Base-by-base conservation (phyloP, 257 asterid species). In the Echium plantagineum region DNA sequence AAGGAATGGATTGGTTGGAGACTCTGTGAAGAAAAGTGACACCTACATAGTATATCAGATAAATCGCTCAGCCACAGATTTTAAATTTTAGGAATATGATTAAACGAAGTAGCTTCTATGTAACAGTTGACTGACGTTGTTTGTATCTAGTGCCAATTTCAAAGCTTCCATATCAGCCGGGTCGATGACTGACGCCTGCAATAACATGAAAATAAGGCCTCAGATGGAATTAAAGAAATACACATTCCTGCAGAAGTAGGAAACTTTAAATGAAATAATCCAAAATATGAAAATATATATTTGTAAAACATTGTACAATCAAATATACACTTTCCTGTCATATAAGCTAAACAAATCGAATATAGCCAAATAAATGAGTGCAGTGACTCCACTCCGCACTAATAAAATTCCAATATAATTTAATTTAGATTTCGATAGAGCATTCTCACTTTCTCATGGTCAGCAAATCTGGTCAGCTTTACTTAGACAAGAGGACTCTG, bases 1-100 rank as follows among this genome's bases (percentile, higher is more conserved):
- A 81, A 89, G 69, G 71, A 89, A 86, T 64, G 97, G 95, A 71
- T 89, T 89, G 0, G 97, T 89, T 52, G 97, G 97, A 57, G 97
- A 89, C 80, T 89, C 97, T 0, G 97, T 86, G 60, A 86, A 89
- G 82, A 80, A 86, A 68, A 89, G 86, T 49, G 85, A 49, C 63
- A 89, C 97, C 97, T 89, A 79, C 65, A 84, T 28, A 59, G 69
- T 70, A 74, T 52, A 66, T 53, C 63, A 15, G 57, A 7, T 30
- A 18, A 6, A 52, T 58, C 61, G 26, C 21, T 66, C 38, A 63
- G 48, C 22, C 61, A 22, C 57, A 61, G 53, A 49, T 69, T 54
- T 52, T 46, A 61, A 5, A 46, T 46, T 38, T 60, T 70, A 42
- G 26, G 42, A 57, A 42, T 58, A 24, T 58, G 61, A 53, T 62